A percentile compares a stretch with the other conserved stretches of the same genome.
These are phyloP conservation scores for Hura crepitans DNA, from an alignment of 441 rosid species.

Conservation along the genomic window DNA sequence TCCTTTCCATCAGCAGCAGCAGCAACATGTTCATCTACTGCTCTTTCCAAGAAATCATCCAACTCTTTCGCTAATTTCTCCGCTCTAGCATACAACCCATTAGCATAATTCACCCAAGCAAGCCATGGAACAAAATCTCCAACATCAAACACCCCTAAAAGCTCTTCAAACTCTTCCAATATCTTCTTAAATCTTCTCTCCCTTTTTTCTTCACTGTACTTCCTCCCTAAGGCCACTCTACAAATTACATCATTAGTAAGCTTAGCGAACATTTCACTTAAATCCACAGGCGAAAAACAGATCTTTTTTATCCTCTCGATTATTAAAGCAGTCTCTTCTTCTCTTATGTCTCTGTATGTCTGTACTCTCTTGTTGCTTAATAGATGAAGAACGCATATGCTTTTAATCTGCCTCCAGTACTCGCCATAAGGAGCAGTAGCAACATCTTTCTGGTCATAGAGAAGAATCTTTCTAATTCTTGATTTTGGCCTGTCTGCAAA, in stretches of 20 bases:
- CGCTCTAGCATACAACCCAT: constrained; percentile 40
- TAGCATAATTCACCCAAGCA: constrained; percentile 39
- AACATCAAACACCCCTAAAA: constrained; percentile 38
- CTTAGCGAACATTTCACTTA: constrained; percentile 24
- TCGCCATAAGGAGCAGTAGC: constrained; percentile 37
- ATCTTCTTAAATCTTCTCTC: constrained; percentile 36
- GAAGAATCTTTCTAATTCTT: constrained; percentile 11
- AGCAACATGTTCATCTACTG: constrained; percentile 29
- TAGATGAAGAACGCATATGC: constrained; percentile 36
- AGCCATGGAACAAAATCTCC: constrained; percentile 57
- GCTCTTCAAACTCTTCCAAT: constrained; percentile 32
- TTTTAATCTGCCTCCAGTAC: constrained; percentile 46
- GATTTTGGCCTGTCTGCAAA: constrained; percentile 29
- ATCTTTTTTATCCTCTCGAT: constrained; percentile 10
- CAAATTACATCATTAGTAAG: constrained; percentile 30
- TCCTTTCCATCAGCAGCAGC: no score
- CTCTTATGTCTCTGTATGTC: constrained; percentile 29
- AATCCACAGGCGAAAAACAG: constrained; percentile 6
- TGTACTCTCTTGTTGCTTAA: constrained; percentile 32
- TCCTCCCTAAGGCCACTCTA: constrained; percentile 33
- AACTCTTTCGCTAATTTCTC: constrained; percentile 32
- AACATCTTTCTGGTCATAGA: constrained; percentile 30
- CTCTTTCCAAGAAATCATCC: constrained; percentile 38
- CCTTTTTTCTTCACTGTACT: constrained; percentile 33
- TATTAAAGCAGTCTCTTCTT: constrained; percentile 28